Evolutionary conservation across 352 stramenopile species (phyloP).

Genomic region (Globisporangium viniferum): DNA sequence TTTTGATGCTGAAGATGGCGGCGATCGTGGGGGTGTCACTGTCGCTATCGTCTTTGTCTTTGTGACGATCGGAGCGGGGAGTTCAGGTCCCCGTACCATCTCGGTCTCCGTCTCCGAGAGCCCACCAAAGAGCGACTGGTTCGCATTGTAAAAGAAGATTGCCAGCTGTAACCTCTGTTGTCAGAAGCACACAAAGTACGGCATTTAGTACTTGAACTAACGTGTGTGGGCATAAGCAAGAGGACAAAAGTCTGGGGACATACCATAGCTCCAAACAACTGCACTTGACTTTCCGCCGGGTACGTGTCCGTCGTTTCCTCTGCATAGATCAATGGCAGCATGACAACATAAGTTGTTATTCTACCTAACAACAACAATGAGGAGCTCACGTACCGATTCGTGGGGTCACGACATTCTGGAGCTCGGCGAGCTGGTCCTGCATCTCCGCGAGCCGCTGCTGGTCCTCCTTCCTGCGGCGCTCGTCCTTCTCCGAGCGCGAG

Average conservation of each 20-base stretch:
- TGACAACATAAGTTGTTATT: background rate
- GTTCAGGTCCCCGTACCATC: constrained; percentile 32
- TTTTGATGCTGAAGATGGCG: background rate
- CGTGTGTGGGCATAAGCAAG: no score
- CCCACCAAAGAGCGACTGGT: constrained; percentile 45
- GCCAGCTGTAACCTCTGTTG: constrained; percentile 59
- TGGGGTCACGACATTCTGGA: constrained; percentile 37
- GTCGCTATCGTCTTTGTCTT: background rate
- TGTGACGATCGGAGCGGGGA: constrained; percentile 1
- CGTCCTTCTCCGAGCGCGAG: constrained; percentile 38
- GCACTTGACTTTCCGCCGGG: constrained; percentile 29
- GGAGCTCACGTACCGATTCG: constrained; percentile 30
- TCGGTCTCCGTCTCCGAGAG: constrained; percentile 51
- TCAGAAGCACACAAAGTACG: constrained; percentile 4
- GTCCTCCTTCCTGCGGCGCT: constrained; percentile 34
- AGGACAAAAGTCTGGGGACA: no score
- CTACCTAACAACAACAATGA: background rate
- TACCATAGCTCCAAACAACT: constrained; percentile 70
- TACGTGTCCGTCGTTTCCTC: constrained; percentile 36
- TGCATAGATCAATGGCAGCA: constrained; percentile 9
- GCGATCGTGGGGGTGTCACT: background rate
- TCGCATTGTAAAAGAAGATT: constrained; percentile 72
- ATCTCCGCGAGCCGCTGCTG: constrained; percentile 33
- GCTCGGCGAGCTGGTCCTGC: constrained; percentile 31
- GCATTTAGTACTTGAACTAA: background rate